These are phyloP conservation scores for Nannochloropsis gaditana DNA, from an alignment of 108 stramenopile genomes.

Conservation along the genomic window DNA sequence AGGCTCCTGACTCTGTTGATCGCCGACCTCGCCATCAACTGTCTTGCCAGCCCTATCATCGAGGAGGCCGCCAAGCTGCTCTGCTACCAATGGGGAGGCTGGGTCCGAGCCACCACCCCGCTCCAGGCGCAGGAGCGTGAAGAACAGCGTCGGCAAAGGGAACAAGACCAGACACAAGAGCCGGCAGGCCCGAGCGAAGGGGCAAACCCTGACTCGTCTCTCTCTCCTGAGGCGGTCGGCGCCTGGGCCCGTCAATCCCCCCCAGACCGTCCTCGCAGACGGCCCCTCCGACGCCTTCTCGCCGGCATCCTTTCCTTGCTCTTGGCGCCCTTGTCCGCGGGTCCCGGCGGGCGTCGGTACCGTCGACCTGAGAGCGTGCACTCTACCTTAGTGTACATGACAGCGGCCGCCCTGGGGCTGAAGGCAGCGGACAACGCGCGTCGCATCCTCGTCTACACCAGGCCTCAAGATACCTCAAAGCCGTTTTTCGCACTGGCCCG, in stretches of 20 bases:
- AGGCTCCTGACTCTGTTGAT: constrained; percentile 58
- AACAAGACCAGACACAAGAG: neutral
- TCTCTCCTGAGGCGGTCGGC: neutral
- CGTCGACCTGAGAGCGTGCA: constrained; percentile 30
- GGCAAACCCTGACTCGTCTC: neutral
- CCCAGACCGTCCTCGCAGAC: neutral
- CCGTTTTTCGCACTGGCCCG: constrained; percentile 53
- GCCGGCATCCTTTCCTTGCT: neutral
- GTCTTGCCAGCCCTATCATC: constrained; percentile 69
- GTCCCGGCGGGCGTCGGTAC: neutral
- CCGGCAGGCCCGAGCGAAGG: neutral
- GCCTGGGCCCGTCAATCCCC: neutral
- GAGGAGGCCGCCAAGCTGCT: constrained; percentile 74
- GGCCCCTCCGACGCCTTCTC: constrained; percentile 15
- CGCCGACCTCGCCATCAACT: constrained; percentile 69
- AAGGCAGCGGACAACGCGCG: constrained; percentile 41
- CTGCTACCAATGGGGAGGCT: constrained; percentile 50
- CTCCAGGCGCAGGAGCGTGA: neutral
- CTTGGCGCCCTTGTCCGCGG: neutral
- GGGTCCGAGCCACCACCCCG: neutral
- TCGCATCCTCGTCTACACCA: constrained; percentile 41
- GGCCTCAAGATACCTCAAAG: constrained; percentile 37
- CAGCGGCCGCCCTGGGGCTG: constrained; percentile 39
- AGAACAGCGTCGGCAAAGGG: neutral
- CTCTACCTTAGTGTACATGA: constrained; percentile 39